phyloP scores from a whole-genome alignment of 345 rosid genomes.

The Sonneratia caseolaris region DNA sequence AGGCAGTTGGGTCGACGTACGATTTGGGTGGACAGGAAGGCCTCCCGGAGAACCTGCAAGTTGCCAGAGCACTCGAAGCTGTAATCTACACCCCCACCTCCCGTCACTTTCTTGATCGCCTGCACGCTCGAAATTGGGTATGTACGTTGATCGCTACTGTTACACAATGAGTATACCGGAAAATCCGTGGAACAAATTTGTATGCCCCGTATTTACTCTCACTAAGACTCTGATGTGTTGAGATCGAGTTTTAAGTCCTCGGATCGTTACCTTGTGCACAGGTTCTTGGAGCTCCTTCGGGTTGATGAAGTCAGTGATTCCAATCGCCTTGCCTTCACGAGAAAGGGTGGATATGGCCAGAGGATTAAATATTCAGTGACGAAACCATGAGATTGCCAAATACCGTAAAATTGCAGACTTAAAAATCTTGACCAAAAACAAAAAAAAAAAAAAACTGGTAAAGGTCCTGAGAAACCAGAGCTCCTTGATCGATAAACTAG shows the following conservation, averaged over 20 bases:
- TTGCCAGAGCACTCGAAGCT: constrained; percentile 57
- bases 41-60: constrained; percentile 46
- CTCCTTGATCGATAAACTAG: no score
- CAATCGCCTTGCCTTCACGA: constrained; percentile 22
- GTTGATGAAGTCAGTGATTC: constrained; percentile 29
- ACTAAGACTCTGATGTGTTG: no score
- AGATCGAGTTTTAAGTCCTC: no score
- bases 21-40: constrained; percentile 47
- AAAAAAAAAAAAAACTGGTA: no score
- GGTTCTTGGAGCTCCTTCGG: constrained; percentile 20
- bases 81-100: constrained; percentile 60
- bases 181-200: not conserved
- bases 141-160: not conserved
- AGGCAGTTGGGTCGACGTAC: constrained; percentile 3
- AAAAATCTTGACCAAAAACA: no score
- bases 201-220: no score
- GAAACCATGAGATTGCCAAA: no score
- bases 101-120: constrained; percentile 40
- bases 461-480: no score
- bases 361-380: not conserved
- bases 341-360: not conserved
- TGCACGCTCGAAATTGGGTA: constrained; percentile 6
- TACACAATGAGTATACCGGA: not conserved
- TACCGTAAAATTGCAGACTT: no score
- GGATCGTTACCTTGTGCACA: constrained; percentile 21